A percentile compares a stretch with the other conserved stretches of the same genome.
phyloP scores from a whole-genome alignment of 1,139 yeast species.

The Geotrichum australiense region DNA sequence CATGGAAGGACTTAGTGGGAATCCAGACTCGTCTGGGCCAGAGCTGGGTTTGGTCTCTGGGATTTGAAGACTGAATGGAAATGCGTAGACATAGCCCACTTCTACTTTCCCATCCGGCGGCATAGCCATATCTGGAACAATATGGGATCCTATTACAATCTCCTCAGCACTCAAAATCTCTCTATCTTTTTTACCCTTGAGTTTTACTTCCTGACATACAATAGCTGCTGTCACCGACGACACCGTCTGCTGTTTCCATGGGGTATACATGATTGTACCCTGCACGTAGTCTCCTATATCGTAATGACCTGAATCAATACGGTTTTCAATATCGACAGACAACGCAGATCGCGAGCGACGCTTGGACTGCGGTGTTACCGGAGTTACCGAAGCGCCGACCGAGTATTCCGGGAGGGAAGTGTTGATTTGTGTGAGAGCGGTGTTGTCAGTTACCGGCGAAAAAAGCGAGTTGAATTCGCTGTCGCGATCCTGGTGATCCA shows the following conservation, averaged over 20 bases:
- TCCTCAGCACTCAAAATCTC: background rate
- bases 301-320: background rate
- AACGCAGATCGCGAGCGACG: background rate
- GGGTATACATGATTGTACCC: constrained; percentile 14
- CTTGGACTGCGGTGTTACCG: background rate
- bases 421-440: constrained; percentile 1
- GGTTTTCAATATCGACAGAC: background rate
- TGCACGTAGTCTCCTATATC: constrained; percentile 13
- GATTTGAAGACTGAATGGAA: constrained; percentile 14
- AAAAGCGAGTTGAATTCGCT: constrained; percentile 1
- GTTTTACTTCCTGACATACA: constrained; percentile 2
- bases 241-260: constrained; percentile 15
- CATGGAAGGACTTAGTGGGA: constrained; percentile 5
- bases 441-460: constrained; percentile 8
- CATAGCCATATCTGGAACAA: constrained; percentile 16
- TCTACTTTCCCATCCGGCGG: constrained; percentile 13
- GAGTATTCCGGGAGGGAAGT: constrained; percentile 6
- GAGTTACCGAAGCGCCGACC: constrained; percentile 7
- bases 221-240: constrained; percentile 6
- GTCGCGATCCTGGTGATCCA: constrained; percentile 1
- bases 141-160: constrained; percentile 7
- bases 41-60: constrained; percentile 7
- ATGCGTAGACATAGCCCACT: constrained; percentile 13
- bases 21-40: constrained; percentile 1
- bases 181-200: background rate